These are phyloP conservation scores for Nigrospora osmanthi DNA, from an alignment of 2,329 filamentous ascomycete genomes.

Conservation along the genomic window DNA sequence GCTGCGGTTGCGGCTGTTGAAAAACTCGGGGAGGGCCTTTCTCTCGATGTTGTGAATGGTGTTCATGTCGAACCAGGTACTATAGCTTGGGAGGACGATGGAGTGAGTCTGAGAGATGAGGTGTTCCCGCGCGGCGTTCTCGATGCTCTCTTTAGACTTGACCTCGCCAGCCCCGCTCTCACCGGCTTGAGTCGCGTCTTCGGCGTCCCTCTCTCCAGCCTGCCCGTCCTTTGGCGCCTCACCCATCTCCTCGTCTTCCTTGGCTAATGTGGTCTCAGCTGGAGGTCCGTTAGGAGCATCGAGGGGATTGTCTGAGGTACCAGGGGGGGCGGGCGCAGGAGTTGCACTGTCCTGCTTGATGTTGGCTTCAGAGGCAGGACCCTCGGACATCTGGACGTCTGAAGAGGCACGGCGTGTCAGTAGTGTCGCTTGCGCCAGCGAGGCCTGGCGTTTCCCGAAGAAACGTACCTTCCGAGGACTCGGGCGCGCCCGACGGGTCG, in stretches of 20 bases:
- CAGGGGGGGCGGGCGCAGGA: slow-evolving; percentile 38
- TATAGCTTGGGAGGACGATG: slow-evolving; percentile 95
- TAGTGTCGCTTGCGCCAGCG: neutral
- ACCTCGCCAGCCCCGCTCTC: slow-evolving; percentile 45
- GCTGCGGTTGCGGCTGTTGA: slow-evolving; percentile 96
- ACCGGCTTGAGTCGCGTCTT: slow-evolving; percentile 31
- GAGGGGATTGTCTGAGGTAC: slow-evolving; percentile 52
- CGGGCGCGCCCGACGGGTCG: slow-evolving; percentile 28
- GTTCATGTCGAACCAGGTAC: slow-evolving; percentile 99
- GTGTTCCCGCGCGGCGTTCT: slow-evolving; percentile 83
- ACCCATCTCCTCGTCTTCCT: slow-evolving; percentile 76
- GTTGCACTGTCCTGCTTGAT: slow-evolving; percentile 57
- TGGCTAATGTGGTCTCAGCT: slow-evolving; percentile 49
- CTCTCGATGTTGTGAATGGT: slow-evolving; percentile 83
- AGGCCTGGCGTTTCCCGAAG: neutral
- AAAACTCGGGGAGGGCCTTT: slow-evolving; percentile 94
- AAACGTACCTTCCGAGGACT: slow-evolving; percentile 37
- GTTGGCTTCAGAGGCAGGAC: slow-evolving; percentile 32
- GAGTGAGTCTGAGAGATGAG: slow-evolving; percentile 89
- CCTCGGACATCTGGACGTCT: slow-evolving; percentile 61
- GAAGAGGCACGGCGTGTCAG: slow-evolving; percentile 11
- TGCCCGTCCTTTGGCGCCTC: slow-evolving; percentile 48
- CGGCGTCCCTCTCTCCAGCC: slow-evolving; percentile 31
- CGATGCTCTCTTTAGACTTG: slow-evolving; percentile 74
- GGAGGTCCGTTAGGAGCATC: slow-evolving; percentile 61